Base-by-base conservation (phyloP, 228 moss, liverwort and hornwort species). In the Sphagnum magellanicum region DNA sequence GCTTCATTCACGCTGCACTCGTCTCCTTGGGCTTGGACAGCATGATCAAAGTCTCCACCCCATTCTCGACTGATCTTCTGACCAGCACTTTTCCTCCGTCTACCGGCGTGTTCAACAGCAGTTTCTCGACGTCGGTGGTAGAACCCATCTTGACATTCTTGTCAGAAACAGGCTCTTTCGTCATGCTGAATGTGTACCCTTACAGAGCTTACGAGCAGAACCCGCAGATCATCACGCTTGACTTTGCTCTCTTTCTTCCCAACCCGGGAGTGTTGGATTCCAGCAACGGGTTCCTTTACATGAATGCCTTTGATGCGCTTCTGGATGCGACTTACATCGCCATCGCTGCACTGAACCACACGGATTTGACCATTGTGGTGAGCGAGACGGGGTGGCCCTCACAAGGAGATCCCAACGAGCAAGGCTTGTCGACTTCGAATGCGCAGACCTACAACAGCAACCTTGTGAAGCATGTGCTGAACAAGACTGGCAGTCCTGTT, bases 361-460 rank as follows among this genome's bases (percentile, higher is more conserved):
- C 90, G 0, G 65, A 84, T 17, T 70, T 92, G 57, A 5, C n/a
- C 4, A 69, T 95, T 1, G 62, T 87, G 3, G 92, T 95, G 10
- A 74, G 85, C 5, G 95, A 95, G 83, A 87, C 83, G 4, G 95
- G 95, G 4, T 95, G 95, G 95, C 95, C 95, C 0, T 87, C 89
- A 4, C 77, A 81, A 4, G 95, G 90, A 0, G 89, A 89, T 6
- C 6, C 67, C 0, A 52, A 72, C 5, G 92, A 89, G 53, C 69
- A 71, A 12, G 95, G 87, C 1, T 75, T 84, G 0, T 85, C 89
- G 2, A 14, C 81, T 1, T 5, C 72, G 1, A 95, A 95, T 67
- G 95, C 95, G 5, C 72, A 87, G 68, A 69, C 16, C 0, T 95
- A 90, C 64, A 90, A 89, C 9, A 66, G 60, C 12, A 92, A 95